phyloP scores from a whole-genome alignment of 2,329 filamentous ascomycete species.

The Verticillium albo-atrum region DNA sequence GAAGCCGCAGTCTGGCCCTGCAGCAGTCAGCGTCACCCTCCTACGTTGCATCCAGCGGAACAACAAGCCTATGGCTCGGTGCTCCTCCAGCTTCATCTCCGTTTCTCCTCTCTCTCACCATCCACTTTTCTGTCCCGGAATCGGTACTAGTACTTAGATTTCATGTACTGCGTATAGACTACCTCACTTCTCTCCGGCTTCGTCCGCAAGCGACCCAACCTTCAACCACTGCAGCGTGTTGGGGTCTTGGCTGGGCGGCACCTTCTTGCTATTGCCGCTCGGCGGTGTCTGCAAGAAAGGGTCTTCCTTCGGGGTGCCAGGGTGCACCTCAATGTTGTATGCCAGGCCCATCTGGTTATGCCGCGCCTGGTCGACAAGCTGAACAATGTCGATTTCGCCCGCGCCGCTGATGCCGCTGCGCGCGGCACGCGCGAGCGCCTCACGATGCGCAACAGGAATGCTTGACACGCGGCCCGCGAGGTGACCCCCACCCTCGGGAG shows the following conservation, averaged over 20 bases:
- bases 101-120: neutral
- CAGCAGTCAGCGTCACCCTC: neutral
- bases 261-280: constrained; percentile 17
- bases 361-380: constrained; percentile 8
- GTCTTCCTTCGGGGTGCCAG: constrained; percentile 33
- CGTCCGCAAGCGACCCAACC: neutral
- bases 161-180: neutral
- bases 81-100: neutral
- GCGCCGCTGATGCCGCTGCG: constrained; percentile 2
- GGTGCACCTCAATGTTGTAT: constrained; percentile 31
- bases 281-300: constrained; percentile 25
- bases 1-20: neutral
- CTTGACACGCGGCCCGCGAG: constrained; percentile 11
- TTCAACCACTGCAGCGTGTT: constrained; percentile 20
- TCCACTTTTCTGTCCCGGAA: neutral
- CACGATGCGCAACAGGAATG: constrained; percentile 15
- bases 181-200: neutral
- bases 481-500: constrained; percentile 4
- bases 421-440: constrained; percentile 11
- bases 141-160: neutral
- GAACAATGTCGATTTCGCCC: constrained; percentile 11
- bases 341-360: constrained; percentile 5
- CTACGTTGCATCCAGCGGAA: neutral
- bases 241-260: constrained; percentile 36
- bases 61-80: neutral